Conservation (phyloP, 345 rosid genomes). For the Eucalyptus lansdowneana region DNA sequence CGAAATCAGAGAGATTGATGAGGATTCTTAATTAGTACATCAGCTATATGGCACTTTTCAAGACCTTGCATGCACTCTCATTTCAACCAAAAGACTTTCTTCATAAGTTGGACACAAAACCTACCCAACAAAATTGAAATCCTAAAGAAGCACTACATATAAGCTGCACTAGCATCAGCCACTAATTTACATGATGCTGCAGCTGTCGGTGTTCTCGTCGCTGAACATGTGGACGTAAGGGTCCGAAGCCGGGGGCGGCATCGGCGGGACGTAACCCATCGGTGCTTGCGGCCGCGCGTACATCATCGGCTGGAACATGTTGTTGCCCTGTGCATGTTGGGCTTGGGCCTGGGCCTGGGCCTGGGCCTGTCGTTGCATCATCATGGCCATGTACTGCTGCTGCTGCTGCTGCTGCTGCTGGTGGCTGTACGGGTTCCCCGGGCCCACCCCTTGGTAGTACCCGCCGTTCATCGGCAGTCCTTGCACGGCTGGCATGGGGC, state of each 20-base stretch:
- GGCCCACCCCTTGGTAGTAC: slow-evolving; percentile 32
- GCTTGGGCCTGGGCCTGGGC: not conserved
- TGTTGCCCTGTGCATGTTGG: slow-evolving; percentile 22
- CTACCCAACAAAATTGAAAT: not conserved
- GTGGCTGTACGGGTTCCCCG: slow-evolving; percentile 28
- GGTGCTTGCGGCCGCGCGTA: slow-evolving; percentile 54
- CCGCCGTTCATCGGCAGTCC: slow-evolving; percentile 70
- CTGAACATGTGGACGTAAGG: slow-evolving; percentile 63
- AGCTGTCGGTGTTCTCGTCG: slow-evolving; percentile 81
- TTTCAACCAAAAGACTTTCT: not conserved
- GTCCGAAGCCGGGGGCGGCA: slow-evolving; percentile 37
- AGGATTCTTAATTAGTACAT: not conserved
- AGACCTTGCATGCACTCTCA: not conserved
- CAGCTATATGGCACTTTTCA: not conserved
- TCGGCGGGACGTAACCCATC: slow-evolving; percentile 46
- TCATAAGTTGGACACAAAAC: not conserved
- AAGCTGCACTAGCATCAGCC: not conserved
- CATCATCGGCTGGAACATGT: slow-evolving; percentile 86
- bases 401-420: slow-evolving; percentile 6
- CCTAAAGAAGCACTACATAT: not conserved
- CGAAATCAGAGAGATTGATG: not conserved
- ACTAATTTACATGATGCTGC: slow-evolving; percentile 68
- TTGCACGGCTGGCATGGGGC: slow-evolving; percentile 44
- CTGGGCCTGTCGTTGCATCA: slow-evolving; percentile 32
- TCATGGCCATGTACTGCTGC: slow-evolving; percentile 44